Evolutionary conservation across 2,329 filamentous ascomycete genomes (phyloP).

Genomic region (Proliferodiscus dingleyae): DNA sequence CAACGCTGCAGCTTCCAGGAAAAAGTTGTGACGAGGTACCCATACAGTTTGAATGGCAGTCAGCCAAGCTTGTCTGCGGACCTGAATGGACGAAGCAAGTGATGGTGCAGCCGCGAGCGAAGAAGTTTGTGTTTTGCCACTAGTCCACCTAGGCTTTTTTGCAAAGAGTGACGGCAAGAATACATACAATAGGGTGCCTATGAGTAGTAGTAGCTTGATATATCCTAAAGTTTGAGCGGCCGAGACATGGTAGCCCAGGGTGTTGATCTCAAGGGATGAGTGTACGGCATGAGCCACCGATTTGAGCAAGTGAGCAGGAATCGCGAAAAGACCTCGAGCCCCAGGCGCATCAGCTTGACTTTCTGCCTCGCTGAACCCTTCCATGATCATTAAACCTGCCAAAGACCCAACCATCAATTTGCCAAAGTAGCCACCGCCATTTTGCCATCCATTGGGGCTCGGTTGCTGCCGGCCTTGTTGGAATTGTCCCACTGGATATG

Average conservation of each 20-base stretch:
- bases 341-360: constrained; percentile 57
- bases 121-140: constrained; percentile 44
- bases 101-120: constrained; percentile 56
- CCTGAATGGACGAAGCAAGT: constrained; percentile 74
- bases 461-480: constrained; percentile 55
- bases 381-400: constrained; percentile 85
- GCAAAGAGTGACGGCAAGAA: constrained; percentile 51
- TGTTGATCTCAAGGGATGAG: constrained; percentile 38
- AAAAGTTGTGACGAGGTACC: constrained; percentile 81
- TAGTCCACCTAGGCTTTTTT: constrained; percentile 39
- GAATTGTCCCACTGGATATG: constrained; percentile 28
- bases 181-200: constrained; percentile 51
- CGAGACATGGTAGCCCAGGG: constrained; percentile 49
- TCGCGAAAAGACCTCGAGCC: constrained; percentile 61
- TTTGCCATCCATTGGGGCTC: constrained; percentile 52
- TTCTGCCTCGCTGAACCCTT: constrained; percentile 65
- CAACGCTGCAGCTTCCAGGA: constrained; percentile 78
- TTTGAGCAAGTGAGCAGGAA: constrained; percentile 56
- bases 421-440: constrained; percentile 51
- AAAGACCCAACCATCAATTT: constrained; percentile 93
- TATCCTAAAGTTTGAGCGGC: constrained; percentile 43
- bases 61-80: constrained; percentile 84
- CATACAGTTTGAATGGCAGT: constrained; percentile 90
- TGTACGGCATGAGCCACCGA: constrained; percentile 42
- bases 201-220: constrained; percentile 47